Percentiles rank a stretch among this genome's conserved stretches.
Evolutionary conservation across 306 rosid species (phyloP).

Genomic region (Cotoneaster glaucophyllus): DNA sequence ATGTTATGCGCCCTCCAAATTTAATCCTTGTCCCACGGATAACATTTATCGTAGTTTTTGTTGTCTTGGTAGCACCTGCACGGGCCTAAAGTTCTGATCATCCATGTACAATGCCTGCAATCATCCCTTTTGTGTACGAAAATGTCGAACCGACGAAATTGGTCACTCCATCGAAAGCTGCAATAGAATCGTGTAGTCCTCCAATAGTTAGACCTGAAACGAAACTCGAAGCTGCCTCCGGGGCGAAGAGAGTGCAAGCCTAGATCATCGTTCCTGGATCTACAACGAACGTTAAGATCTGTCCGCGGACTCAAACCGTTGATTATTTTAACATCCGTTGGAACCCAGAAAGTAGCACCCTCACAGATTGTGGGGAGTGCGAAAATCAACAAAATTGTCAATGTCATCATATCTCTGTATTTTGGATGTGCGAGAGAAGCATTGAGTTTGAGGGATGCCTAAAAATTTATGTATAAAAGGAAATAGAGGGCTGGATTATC

Average conservation of each 20-base stretch:
- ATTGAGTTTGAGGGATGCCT: neutral
- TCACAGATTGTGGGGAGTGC: neutral
- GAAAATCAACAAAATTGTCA: neutral
- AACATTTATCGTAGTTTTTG: neutral
- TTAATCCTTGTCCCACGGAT: neutral
- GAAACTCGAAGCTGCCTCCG: neutral
- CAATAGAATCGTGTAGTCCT: neutral
- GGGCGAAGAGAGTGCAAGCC: neutral
- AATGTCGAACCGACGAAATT: neutral
- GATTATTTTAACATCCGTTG: neutral
- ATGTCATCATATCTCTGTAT: neutral
- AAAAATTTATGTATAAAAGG: neutral
- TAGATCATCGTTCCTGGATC: neutral
- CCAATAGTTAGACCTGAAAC: neutral
- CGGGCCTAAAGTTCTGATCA: neutral
- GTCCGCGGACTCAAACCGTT: neutral
- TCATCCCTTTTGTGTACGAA: neutral
- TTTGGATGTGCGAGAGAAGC: neutral
- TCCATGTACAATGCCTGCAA: neutral
- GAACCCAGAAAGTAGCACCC: neutral
- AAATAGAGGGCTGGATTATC: neutral
- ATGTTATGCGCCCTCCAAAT: neutral
- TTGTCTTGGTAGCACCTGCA: neutral
- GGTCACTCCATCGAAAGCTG: neutral
- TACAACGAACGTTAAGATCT: neutral